phyloP scores from a whole-genome alignment of 2,329 filamentous ascomycete genomes.

The Fusarium beomiforme region DNA sequence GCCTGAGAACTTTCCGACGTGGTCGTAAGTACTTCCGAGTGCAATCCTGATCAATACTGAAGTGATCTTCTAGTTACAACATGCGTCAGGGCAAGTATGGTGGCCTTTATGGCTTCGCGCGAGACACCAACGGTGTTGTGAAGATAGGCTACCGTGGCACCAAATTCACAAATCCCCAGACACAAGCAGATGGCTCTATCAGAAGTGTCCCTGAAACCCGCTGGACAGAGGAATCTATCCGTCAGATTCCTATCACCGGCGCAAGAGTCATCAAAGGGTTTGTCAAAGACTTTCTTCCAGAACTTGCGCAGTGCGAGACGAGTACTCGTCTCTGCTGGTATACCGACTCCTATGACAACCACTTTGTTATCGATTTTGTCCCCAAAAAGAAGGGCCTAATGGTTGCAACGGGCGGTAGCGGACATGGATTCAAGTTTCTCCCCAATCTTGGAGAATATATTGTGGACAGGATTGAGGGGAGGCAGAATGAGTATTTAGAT shows the following conservation, averaged over 20 bases:
- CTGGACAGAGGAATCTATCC: constrained; percentile 44
- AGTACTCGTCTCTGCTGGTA: constrained; percentile 47
- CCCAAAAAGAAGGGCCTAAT: constrained; percentile 67
- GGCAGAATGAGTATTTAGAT: background rate
- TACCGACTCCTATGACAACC: constrained; percentile 48
- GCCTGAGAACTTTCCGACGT: background rate
- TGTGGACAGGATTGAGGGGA: constrained; percentile 50
- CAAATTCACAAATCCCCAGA: constrained; percentile 59
- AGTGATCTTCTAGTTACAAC: background rate
- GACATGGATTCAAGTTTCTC: constrained; percentile 71
- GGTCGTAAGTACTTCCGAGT: background rate
- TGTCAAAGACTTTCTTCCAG: constrained; percentile 54
- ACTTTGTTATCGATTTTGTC: constrained; percentile 49
- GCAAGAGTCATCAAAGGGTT: constrained; percentile 47
- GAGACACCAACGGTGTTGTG: constrained; percentile 53
- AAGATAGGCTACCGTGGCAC: constrained; percentile 62
- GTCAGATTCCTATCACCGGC: constrained; percentile 39
- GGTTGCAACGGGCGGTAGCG: constrained; percentile 69
- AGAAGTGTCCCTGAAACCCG: constrained; percentile 54
- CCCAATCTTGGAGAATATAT: constrained; percentile 66
- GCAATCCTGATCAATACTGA: background rate
- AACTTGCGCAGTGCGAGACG: constrained; percentile 50
- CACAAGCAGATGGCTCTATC: constrained; percentile 48
- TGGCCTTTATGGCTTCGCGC: constrained; percentile 60
- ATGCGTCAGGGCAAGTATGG: constrained; percentile 33